phyloP scores from a whole-genome alignment of 495 filamentous ascomycete genomes.

The Tuber aestivum region DNA sequence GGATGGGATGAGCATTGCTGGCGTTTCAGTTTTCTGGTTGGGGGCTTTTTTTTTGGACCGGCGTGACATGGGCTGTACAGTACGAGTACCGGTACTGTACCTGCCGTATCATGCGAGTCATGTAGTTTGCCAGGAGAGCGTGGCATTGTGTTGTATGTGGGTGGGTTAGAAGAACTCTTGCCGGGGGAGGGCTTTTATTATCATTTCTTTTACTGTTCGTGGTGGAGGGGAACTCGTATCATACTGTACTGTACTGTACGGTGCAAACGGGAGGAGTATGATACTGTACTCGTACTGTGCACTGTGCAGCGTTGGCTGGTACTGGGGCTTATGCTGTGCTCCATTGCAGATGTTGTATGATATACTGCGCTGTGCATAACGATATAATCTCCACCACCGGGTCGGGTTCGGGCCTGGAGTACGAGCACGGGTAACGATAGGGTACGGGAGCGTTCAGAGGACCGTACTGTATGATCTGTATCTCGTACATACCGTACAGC shows the following conservation, averaged over 20 bases:
- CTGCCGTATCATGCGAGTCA: neutral
- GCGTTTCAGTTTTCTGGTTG: neutral
- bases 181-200: too few species aligned
- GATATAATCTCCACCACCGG: neutral
- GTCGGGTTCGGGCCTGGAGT: neutral
- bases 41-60: neutral
- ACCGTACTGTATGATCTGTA: too few species aligned
- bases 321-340: neutral
- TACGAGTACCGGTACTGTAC: neutral
- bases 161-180: too few species aligned
- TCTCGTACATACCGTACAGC: too few species aligned
- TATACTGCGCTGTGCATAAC: too few species aligned
- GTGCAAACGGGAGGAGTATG: neutral
- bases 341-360: neutral
- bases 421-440: neutral
- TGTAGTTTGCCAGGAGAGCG: neutral
- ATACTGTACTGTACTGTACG: neutral
- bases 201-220: too few species aligned
- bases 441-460: neutral
- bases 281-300: neutral
- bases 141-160: neutral
- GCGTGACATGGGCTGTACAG: neutral
- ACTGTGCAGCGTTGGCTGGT: neutral
- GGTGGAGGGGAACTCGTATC: neutral
- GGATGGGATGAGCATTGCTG: neutral